Base-by-base conservation (phyloP, 352 stramenopile genomes). In the Globisporangium megalacanthum region DNA sequence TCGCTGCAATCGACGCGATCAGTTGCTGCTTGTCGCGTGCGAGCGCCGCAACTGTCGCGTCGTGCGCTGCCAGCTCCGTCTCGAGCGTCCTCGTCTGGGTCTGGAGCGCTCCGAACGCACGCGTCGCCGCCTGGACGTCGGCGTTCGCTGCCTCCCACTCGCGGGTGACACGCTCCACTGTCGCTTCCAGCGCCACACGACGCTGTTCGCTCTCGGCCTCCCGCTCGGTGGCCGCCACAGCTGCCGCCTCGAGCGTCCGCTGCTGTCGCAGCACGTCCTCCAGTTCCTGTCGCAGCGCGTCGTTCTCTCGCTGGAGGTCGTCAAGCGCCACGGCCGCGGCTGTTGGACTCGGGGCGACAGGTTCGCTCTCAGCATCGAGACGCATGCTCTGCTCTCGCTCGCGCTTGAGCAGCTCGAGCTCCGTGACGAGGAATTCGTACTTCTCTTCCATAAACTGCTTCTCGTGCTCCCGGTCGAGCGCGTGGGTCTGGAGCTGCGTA, bases 381-480 rank as follows among this genome's bases (percentile, higher is more conserved):
- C 14, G 4, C 4, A 10, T 33, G 17, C 8, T 7, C 22, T 35
- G 41, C 22, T 53, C 5, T 44, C 41, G 15, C 13, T 39, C 3
- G 1, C 29, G 39, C 56, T 76, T 70, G 44, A 72, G 48, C 14
- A 75, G 54, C 29, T 69, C 55, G 8, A 79, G 57, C 61, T 79
- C 68, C 0, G 62, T 54, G 10, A 56, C 19, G 19, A 76, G 39
- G 53, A 69, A 68, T 17, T 67, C 68, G 31, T 75, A 69, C 36
- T 79, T 75, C 35, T 76, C 65, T 5, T 66, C 61, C 29, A 70
- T 52, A 53, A 68, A 68, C 41, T 73, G 58, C 42, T 72, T 73
- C 29, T 75, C 70, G 19, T 70, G 54, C 49, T 63, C 53, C 17
- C 69, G 44, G 15, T 79, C 67, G 13, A 46, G 25, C 17, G 56